phyloP scores from a whole-genome alignment of 108 stramenopile species.

The Mediolabrus comicus region DNA sequence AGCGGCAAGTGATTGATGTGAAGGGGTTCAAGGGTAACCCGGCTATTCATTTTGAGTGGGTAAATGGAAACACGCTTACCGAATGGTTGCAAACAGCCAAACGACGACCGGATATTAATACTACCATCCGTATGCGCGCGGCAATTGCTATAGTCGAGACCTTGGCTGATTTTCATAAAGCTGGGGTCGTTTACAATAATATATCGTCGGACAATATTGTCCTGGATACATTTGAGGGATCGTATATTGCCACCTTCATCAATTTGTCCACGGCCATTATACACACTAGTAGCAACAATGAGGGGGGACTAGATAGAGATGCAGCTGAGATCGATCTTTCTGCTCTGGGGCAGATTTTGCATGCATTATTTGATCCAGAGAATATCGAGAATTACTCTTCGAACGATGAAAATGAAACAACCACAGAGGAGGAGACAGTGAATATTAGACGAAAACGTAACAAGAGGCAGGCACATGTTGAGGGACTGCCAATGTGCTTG shows the following conservation, averaged over 20 bases:
- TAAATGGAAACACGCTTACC: not conserved
- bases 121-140: not conserved
- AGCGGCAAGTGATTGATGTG: constrained; percentile 5
- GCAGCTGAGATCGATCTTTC: not conserved
- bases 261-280: constrained; percentile 7
- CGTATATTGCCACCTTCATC: constrained; percentile 10
- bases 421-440: not conserved
- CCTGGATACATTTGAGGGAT: constrained; percentile 13
- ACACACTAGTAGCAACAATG: not conserved
- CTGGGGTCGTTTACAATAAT: constrained; percentile 6
- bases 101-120: not conserved
- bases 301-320: not conserved
- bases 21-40: constrained; percentile 4
- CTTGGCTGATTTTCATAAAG: constrained; percentile 12
- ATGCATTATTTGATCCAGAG: constrained; percentile 2
- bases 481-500: constrained; percentile 4
- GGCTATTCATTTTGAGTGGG: constrained; percentile 8
- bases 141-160: constrained; percentile 14
- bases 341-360: not conserved
- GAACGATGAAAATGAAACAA: not conserved
- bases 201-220: constrained; percentile 4
- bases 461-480: not conserved
- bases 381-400: not conserved
- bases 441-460: not conserved
- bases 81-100: not conserved